These are phyloP conservation scores for Chlorella sp. DNA, from an alignment of 139 green algal species.

Conservation along the genomic window DNA sequence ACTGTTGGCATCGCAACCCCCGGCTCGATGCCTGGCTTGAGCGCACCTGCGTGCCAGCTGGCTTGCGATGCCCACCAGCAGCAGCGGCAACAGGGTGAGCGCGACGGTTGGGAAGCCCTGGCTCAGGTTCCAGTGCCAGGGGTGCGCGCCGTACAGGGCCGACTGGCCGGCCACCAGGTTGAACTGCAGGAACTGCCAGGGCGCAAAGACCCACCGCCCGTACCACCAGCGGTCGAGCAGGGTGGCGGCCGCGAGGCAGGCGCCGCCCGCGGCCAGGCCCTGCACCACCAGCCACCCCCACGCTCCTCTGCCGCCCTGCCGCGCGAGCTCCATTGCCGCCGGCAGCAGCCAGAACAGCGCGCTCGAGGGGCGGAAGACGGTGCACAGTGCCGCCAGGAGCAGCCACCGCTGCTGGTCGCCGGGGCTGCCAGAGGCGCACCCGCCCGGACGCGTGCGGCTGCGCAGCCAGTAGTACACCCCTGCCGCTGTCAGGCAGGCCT, in stretches of 20 bases:
- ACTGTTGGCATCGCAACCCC: too few species aligned
- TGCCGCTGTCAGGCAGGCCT: slow-evolving; percentile 39
- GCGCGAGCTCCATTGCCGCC: slow-evolving; percentile 11
- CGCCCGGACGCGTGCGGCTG: not conserved
- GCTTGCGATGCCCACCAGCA: too few species aligned
- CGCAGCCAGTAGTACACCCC: slow-evolving; percentile 50
- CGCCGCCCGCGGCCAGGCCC: not conserved
- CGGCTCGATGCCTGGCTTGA: too few species aligned
- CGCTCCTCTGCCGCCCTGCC: not conserved
- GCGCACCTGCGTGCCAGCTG: too few species aligned
- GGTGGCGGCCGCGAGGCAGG: not conserved
- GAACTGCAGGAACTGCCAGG: slow-evolving; percentile 73
- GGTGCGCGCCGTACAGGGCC: slow-evolving; percentile 62
- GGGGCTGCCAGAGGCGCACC: not conserved
- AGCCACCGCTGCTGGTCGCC: slow-evolving; percentile 29
- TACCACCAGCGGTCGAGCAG: slow-evolving; percentile 40
- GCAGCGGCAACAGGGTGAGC: slow-evolving; percentile 36
- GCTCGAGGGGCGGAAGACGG: slow-evolving; percentile 47
- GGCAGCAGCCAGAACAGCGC: slow-evolving; percentile 44
- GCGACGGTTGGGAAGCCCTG: slow-evolving; percentile 41
- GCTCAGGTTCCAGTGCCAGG: slow-evolving; percentile 77
- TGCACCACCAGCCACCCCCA: slow-evolving; percentile 16
- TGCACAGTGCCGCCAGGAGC: slow-evolving; percentile 25
- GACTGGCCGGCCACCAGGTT: slow-evolving; percentile 62
- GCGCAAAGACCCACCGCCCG: slow-evolving; percentile 51